These are phyloP conservation scores for Metarhizium anisopliae DNA, from an alignment of 2,329 filamentous ascomycete genomes.

Conservation along the genomic window DNA sequence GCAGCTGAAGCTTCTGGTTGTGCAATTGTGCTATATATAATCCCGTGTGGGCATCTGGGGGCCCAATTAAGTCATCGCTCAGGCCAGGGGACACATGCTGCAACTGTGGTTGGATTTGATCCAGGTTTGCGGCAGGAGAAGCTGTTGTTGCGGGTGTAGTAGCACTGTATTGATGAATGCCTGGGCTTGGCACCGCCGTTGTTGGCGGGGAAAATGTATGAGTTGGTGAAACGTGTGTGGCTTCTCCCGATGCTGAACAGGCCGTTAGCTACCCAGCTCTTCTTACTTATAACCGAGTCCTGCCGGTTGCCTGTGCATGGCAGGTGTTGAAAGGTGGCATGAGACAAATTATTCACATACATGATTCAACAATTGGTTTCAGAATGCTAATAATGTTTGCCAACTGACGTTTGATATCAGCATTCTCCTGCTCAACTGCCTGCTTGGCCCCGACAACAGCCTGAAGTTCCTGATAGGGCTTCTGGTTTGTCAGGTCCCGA, in stretches of 20 bases:
- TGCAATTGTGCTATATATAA: constrained; percentile 20
- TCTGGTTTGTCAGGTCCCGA: constrained; percentile 65
- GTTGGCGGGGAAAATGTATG: constrained; percentile 16
- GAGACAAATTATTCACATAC: constrained; percentile 8
- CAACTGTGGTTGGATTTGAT: background rate
- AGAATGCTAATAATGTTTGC: constrained; percentile 55
- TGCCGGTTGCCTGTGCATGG: background rate
- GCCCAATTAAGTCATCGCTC: background rate
- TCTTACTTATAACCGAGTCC: too few species aligned
- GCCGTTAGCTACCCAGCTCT: background rate
- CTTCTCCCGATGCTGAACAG: background rate
- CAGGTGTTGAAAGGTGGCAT: background rate
- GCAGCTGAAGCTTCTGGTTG: constrained; percentile 40
- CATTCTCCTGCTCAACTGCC: constrained; percentile 68
- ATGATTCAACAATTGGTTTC: constrained; percentile 43
- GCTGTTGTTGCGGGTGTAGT: background rate
- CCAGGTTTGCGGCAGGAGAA: background rate
- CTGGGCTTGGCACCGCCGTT: background rate
- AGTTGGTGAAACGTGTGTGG: constrained; percentile 20
- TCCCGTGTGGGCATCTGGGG: background rate
- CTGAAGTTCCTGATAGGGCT: constrained; percentile 79
- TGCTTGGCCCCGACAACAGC: constrained; percentile 67
- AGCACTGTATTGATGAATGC: background rate
- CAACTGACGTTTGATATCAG: constrained; percentile 63
- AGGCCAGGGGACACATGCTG: background rate